Conservation (phyloP, 1,284 basidiomycete genomes). For the Golubevia pallescens region DNA sequence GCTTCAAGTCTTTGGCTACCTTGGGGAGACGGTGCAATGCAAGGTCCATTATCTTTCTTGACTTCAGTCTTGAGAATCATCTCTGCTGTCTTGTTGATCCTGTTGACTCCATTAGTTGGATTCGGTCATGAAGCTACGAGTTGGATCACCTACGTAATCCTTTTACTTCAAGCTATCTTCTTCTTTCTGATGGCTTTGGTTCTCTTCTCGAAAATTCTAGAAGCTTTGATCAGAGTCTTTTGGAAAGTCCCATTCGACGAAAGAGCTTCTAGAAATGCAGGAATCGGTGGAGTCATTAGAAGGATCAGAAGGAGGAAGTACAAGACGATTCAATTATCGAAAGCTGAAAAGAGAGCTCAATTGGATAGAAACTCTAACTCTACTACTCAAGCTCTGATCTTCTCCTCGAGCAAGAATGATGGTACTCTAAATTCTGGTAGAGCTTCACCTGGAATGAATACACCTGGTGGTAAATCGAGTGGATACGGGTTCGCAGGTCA, state of each 20-base stretch:
- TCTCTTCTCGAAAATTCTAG: constrained; percentile 81
- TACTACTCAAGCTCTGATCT: constrained; percentile 18
- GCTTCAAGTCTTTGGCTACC: constrained; percentile 74
- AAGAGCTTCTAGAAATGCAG: constrained; percentile 29
- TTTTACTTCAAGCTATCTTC: constrained; percentile 83
- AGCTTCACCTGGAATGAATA: constrained; percentile 7
- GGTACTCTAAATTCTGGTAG: constrained; percentile 18
- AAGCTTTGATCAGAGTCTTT: constrained; percentile 79
- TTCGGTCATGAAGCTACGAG: constrained; percentile 66
- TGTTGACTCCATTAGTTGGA: constrained; percentile 80
- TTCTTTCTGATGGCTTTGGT: constrained; percentile 81
- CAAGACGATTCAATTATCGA: constrained; percentile 30
- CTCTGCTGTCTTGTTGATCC: constrained; percentile 84
- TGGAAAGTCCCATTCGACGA: constrained; percentile 83
- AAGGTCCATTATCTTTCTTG: constrained; percentile 90
- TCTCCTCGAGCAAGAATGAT: background rate
- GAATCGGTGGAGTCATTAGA: constrained; percentile 41
- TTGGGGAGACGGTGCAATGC: constrained; percentile 93
- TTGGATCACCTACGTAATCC: constrained; percentile 91
- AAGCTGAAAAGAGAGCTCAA: constrained; percentile 10
- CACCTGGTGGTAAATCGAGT: constrained; percentile 13
- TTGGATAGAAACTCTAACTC: constrained; percentile 9
- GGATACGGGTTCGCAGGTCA: constrained; percentile 13
- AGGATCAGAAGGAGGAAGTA: constrained; percentile 32
- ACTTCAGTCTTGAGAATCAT: constrained; percentile 88